phyloP scores from a whole-genome alignment of 495 filamentous ascomycete genomes.

The Aspergillus biplanus region DNA sequence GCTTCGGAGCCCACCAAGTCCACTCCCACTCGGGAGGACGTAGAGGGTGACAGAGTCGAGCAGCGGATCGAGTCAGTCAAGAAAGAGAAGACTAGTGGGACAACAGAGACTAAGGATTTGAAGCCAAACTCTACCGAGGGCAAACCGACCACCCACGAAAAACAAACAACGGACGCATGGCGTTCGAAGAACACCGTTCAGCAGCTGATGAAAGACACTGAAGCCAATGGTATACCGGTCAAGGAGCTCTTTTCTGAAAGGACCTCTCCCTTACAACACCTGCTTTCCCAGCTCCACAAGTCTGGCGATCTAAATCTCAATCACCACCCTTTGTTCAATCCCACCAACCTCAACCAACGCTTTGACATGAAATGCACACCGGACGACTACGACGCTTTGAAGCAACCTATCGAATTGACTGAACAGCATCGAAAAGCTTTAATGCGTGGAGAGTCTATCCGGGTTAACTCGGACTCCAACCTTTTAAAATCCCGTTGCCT shows the following conservation, averaged over 20 bases:
- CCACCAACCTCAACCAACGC: slow-evolving; percentile 52
- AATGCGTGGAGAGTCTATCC: slow-evolving; percentile 46
- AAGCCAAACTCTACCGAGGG: slow-evolving; percentile 37
- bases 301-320: slow-evolving; percentile 51
- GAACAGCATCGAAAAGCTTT: slow-evolving; percentile 48
- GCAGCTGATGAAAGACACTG: slow-evolving; percentile 44
- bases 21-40: slow-evolving; percentile 27
- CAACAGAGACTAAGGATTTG: slow-evolving; percentile 32
- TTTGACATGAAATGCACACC: slow-evolving; percentile 53
- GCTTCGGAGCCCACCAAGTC: slow-evolving; percentile 38
- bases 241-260: slow-evolving; percentile 48
- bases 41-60: slow-evolving; percentile 34
- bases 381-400: slow-evolving; percentile 47
- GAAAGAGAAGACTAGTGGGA: slow-evolving; percentile 45
- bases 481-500: slow-evolving; percentile 54
- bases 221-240: slow-evolving; percentile 36
- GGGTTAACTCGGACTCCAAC: slow-evolving; percentile 35
- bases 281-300: slow-evolving; percentile 56
- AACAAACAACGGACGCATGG: slow-evolving; percentile 38
- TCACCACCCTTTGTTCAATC: slow-evolving; percentile 58
- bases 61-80: slow-evolving; percentile 31
- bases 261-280: slow-evolving; percentile 42
- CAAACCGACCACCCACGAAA: slow-evolving; percentile 34
- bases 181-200: slow-evolving; percentile 50
- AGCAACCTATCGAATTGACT: slow-evolving; percentile 42